These are phyloP conservation scores for Geranium brycei DNA, from an alignment of 345 rosid genomes.

Conservation along the genomic window DNA sequence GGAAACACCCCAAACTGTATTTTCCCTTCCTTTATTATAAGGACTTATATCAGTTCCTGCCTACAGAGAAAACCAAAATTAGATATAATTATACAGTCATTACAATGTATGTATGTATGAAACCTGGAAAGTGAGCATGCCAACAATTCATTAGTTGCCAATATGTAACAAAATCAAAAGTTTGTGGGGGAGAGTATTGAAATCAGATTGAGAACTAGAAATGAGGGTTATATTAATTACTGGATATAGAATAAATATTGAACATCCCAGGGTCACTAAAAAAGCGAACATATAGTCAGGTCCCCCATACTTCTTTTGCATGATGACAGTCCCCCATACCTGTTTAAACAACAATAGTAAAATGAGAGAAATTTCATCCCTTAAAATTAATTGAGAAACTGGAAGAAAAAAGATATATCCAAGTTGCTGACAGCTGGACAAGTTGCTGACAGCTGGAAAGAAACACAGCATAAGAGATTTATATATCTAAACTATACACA, in stretches of 20 bases:
- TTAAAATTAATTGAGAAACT: slow-evolving; percentile 2
- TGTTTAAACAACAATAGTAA: slow-evolving; percentile 9
- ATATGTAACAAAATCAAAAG: not conserved
- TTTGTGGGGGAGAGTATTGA: slow-evolving; percentile 1
- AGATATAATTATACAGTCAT: not conserved
- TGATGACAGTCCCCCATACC: slow-evolving; percentile 84
- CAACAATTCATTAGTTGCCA: not conserved
- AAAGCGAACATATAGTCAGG: slow-evolving; percentile 76
- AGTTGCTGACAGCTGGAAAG: not conserved
- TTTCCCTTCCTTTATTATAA: slow-evolving; percentile 76
- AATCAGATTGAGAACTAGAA: slow-evolving; percentile 2
- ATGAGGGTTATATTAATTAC: slow-evolving; percentile 22
- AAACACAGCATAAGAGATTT: not conserved
- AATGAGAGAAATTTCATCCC: not conserved
- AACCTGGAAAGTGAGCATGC: not conserved
- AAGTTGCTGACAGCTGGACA: not conserved
- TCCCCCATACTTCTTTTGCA: slow-evolving; percentile 84
- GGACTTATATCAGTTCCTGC: slow-evolving; percentile 75
- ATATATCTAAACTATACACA: not conserved
- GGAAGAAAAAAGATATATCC: not conserved
- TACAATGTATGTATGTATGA: too few relatives aligned
- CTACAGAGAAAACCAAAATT: slow-evolving; percentile 28
- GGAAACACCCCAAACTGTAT: slow-evolving; percentile 83
- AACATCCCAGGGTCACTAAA: slow-evolving; percentile 82
- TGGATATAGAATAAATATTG: slow-evolving; percentile 80